phyloP scores from a whole-genome alignment of 345 rosid genomes.

The Salix suchowensis region DNA sequence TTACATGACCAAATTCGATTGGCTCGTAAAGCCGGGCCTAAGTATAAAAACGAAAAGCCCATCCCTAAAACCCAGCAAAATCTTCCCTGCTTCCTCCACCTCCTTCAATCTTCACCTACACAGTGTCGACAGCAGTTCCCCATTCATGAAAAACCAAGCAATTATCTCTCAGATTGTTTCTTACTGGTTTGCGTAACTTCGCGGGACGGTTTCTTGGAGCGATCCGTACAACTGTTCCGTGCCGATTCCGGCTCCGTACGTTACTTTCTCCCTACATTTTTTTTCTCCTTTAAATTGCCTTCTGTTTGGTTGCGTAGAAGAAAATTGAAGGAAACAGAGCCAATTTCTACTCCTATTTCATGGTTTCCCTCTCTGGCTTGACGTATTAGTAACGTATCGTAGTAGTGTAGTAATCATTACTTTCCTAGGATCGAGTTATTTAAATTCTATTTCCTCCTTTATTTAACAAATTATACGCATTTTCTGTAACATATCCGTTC shows the following conservation, averaged over 20 bases:
- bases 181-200: slow-evolving; percentile 12
- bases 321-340: background rate
- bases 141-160: background rate
- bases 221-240: slow-evolving; percentile 48
- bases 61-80: background rate
- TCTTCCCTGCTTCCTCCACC: background rate
- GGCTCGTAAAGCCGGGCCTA: background rate
- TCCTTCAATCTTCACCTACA: background rate
- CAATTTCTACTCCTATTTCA: background rate
- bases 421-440: background rate
- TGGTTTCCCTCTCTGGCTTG: background rate
- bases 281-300: background rate
- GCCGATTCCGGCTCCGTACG: slow-evolving; percentile 88
- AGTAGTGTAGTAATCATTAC: background rate
- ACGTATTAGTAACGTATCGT: background rate
- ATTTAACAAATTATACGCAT: background rate
- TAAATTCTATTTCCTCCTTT: background rate
- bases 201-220: slow-evolving; percentile 16
- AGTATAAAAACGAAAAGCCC: background rate
- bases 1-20: background rate
- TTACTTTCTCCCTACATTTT: slow-evolving; percentile 3
- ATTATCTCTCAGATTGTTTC: background rate
- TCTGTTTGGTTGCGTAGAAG: slow-evolving; percentile 16
- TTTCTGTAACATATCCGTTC: no score
- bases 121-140: background rate